A percentile compares a stretch with the other conserved stretches of the same genome.
phyloP scores from a whole-genome alignment of 2,329 filamentous ascomycete species.

The Arthroderma sp. region DNA sequence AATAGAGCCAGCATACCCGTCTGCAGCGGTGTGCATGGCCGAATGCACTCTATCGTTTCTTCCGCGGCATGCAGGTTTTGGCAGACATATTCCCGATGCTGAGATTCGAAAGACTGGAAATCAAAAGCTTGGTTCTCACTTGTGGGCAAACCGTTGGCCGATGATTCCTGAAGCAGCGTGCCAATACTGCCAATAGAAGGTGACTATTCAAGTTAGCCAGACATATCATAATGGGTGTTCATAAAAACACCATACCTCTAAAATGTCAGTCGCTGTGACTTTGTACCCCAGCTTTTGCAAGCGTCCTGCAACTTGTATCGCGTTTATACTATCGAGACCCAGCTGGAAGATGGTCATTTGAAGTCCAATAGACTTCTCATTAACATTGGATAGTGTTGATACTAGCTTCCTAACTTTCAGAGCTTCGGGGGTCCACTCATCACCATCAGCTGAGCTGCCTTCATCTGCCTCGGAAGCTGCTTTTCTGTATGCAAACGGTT shows the following conservation, averaged over 20 bases:
- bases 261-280: slow-evolving; percentile 58
- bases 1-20: slow-evolving; percentile 68
- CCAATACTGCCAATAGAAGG: slow-evolving; percentile 25
- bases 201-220: slow-evolving; percentile 15
- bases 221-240: not conserved
- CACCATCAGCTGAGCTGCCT: not conserved
- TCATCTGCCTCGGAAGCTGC: not conserved
- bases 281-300: slow-evolving; percentile 47
- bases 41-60: slow-evolving; percentile 41
- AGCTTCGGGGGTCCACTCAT: slow-evolving; percentile 41
- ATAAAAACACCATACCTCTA: slow-evolving; percentile 38
- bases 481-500: not conserved
- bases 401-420: slow-evolving; percentile 42
- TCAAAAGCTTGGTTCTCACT: slow-evolving; percentile 25
- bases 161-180: slow-evolving; percentile 27
- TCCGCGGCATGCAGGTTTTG: slow-evolving; percentile 18
- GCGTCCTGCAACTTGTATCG: slow-evolving; percentile 58
- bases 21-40: slow-evolving; percentile 71
- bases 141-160: slow-evolving; percentile 13
- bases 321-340: slow-evolving; percentile 85
- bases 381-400: slow-evolving; percentile 43
- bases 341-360: slow-evolving; percentile 68
- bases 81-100: slow-evolving; percentile 25
- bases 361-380: slow-evolving; percentile 39
- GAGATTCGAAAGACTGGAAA: slow-evolving; percentile 39